A percentile compares a stretch with the other conserved stretches of the same genome.
Evolutionary conservation across 2,329 filamentous ascomycete genomes (phyloP).

Genomic region (Sclerotiophoma versabilis): DNA sequence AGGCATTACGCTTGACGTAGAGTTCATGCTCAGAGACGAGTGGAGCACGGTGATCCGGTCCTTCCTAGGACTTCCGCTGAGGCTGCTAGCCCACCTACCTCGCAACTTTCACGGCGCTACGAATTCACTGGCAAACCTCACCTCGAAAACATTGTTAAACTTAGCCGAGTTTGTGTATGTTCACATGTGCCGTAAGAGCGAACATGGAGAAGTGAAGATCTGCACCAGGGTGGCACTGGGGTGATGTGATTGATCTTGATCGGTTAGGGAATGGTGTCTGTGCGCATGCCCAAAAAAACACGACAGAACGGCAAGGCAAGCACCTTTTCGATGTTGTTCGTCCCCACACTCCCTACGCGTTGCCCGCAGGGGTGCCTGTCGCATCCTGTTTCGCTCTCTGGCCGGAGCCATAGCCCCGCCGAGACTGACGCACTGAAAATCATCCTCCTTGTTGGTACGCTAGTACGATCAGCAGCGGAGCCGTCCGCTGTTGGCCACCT

Average conservation of each 20-base stretch:
- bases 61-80: slow-evolving; percentile 7
- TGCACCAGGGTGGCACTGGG: slow-evolving; percentile 12
- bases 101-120: background rate
- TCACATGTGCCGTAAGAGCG: slow-evolving; percentile 1
- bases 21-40: slow-evolving; percentile 1
- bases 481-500: slow-evolving; percentile 18
- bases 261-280: background rate
- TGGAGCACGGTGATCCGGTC: slow-evolving; percentile 9
- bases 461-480: slow-evolving; percentile 31
- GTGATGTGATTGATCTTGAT: slow-evolving; percentile 11
- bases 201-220: slow-evolving; percentile 2
- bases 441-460: slow-evolving; percentile 16
- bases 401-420: background rate
- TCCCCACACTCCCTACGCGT: slow-evolving; percentile 14
- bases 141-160: background rate
- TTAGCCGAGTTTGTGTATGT: background rate
- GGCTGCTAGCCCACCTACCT: background rate
- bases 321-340: slow-evolving; percentile 6
- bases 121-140: background rate
- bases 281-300: slow-evolving; percentile 13
- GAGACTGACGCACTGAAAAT: slow-evolving; percentile 16
- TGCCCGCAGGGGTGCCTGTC: background rate
- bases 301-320: slow-evolving; percentile 10
- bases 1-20: slow-evolving; percentile 25
- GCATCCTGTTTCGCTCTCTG: slow-evolving; percentile 2